Conservation (phyloP, 2,329 filamentous ascomycete species). For the Sordariomycetes sp. region DNA sequence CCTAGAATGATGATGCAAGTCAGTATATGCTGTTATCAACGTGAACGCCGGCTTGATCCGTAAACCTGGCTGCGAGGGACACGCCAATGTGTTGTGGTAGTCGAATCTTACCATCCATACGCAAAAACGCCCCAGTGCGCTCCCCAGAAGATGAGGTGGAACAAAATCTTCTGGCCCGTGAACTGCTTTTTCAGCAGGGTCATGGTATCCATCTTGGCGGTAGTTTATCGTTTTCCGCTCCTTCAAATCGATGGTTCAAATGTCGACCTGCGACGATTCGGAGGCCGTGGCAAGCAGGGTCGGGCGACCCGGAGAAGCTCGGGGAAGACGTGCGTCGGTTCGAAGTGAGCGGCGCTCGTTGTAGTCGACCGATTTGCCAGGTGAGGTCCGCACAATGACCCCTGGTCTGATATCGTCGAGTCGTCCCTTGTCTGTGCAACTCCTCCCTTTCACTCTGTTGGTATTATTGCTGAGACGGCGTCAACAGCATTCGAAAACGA, state of each 20-base stretch:
- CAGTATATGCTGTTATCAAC: not conserved
- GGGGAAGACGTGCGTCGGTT: not conserved
- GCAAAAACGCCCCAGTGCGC: constrained; percentile 72
- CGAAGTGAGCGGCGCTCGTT: not conserved
- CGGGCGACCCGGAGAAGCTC: not conserved
- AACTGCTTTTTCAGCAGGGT: constrained; percentile 52
- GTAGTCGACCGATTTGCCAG: not conserved
- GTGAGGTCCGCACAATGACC: not conserved
- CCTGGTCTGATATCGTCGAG: not conserved
- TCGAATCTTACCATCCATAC: constrained; percentile 62
- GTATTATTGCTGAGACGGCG: not conserved
- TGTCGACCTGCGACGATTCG: constrained; percentile 45
- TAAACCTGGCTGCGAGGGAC: not conserved
- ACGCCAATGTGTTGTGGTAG: not conserved
- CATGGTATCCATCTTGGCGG: constrained; percentile 28
- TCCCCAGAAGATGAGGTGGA: constrained; percentile 73
- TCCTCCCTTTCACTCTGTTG: not conserved
- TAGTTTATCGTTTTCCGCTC: constrained; percentile 10
- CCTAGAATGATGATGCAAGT: constrained; percentile 36
- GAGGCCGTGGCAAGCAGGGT: constrained; percentile 1
- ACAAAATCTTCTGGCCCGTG: constrained; percentile 59
- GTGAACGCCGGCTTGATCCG: not conserved
- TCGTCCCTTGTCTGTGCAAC: not conserved
- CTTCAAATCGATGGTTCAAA: constrained; percentile 15
- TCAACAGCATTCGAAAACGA: not conserved